These are phyloP conservation scores for Ustilago esculenta DNA, from an alignment of 1,284 basidiomycete species.

Conservation along the genomic window DNA sequence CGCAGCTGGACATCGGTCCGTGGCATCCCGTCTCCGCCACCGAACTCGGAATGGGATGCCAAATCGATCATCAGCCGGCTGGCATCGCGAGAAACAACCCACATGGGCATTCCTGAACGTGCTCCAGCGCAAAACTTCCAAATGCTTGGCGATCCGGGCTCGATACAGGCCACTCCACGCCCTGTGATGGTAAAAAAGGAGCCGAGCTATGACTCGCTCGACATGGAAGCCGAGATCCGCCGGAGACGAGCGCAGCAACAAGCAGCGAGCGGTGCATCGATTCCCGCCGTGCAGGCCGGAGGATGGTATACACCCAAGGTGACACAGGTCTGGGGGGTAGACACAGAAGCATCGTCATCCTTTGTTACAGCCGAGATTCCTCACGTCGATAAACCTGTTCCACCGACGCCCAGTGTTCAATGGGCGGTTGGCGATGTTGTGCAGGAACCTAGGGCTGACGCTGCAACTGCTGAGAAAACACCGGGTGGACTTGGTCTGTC, in stretches of 20 bases:
- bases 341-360: slow-evolving; percentile 12
- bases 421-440: slow-evolving; percentile 39
- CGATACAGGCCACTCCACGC: slow-evolving; percentile 25
- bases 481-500: slow-evolving; percentile 34
- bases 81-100: slow-evolving; percentile 26
- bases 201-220: slow-evolving; percentile 45
- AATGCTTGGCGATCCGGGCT: slow-evolving; percentile 31
- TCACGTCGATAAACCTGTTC: slow-evolving; percentile 39
- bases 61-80: slow-evolving; percentile 35
- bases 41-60: slow-evolving; percentile 52
- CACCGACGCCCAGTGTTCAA: slow-evolving; percentile 36
- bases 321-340: slow-evolving; percentile 1
- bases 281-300: slow-evolving; percentile 24
- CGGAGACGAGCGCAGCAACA: slow-evolving; percentile 35
- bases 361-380: slow-evolving; percentile 25
- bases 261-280: slow-evolving; percentile 17
- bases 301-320: slow-evolving; percentile 56
- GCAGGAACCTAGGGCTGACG: neutral
- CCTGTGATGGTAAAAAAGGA: slow-evolving; percentile 28
- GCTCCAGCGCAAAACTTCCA: slow-evolving; percentile 35
- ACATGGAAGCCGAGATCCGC: slow-evolving; percentile 60
- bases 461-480: slow-evolving; percentile 7
- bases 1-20: slow-evolving; percentile 50
- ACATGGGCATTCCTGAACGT: slow-evolving; percentile 11
- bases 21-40: slow-evolving; percentile 48